Base-by-base conservation (phyloP, 2,329 filamentous ascomycete genomes). In the Ceratocystis destructans region DNA sequence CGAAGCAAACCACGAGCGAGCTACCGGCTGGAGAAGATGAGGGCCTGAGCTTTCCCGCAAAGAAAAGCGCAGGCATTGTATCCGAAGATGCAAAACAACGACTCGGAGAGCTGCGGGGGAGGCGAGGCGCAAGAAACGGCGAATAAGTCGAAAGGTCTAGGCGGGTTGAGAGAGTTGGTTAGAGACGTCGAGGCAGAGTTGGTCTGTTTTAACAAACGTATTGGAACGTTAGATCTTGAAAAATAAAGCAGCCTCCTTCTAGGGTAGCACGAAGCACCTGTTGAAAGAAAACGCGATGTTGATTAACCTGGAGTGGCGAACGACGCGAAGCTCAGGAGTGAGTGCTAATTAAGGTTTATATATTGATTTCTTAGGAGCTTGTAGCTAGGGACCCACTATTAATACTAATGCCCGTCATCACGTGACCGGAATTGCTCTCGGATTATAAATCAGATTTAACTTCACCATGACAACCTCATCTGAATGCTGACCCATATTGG, bases 21-120 rank as follows among this genome's bases (percentile, higher is more conserved):
- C 41, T 28, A 31, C n/a, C 61, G 22, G 71, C 80, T 77, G 80
- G 72, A 79, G 80, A 74, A 75, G 72, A 75, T 25, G 37, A 65
- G 62, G 65, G 55, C 62, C 31, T 37, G 50, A 12, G 31, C 17
- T 37, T 59, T n/a, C 17, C 55, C 28, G 55, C 12, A 59, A 59
- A 59, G 55, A 20, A 20, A 59, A 59, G 28, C n/a, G 33, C 37
- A 53, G 45, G 66, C 62, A 67, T 66, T 57, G 61, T 50, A 48
- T 25, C 25, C 48, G 57, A 55, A 57, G 55, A 31, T 33, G 45
- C 31, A 61, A 50, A 61, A 68, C 45, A 61, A 44, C 15, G 17
- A 37, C 79, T 82, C 84, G 88, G 86, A 86, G 82, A 83, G 90
- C 89, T 90, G 82, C 87, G 75, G 79, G 83, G 87, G 85, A 86